phyloP scores from a whole-genome alignment of 371 early-diverging fungal genomes.

The Gilbertella persicaria region DNA sequence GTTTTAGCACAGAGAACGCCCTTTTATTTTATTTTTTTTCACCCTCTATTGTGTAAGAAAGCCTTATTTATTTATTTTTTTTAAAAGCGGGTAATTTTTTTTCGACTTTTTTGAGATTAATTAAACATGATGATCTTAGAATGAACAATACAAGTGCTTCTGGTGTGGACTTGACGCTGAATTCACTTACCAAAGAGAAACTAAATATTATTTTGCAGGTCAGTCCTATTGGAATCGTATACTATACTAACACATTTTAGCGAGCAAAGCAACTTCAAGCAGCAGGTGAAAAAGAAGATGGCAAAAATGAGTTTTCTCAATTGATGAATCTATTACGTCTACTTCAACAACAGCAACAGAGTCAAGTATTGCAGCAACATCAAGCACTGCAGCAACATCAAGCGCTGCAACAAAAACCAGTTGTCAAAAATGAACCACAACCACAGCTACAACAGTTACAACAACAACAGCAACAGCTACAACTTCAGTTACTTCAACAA shows the following conservation, averaged over 20 bases:
- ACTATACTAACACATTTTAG: conserved; percentile 4
- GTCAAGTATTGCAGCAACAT: conserved; percentile 7
- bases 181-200: conserved; percentile 39
- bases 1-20: too few species aligned
- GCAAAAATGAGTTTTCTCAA: conserved; percentile 67
- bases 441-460: conserved; percentile 63
- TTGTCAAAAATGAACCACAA: too few species aligned
- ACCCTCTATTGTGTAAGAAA: too few species aligned
- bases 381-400: conserved; percentile 30
- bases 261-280: conserved; percentile 51
- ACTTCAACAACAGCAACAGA: conserved; percentile 44
- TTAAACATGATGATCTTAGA: background rate
- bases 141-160: conserved; percentile 9
- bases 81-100: conserved; percentile 1
- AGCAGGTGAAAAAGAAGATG: conserved; percentile 72
- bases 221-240: background rate
- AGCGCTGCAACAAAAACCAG: conserved; percentile 47
- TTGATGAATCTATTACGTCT: conserved; percentile 65
- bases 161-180: conserved; percentile 24
- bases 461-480: conserved; percentile 25
- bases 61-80: too few species aligned
- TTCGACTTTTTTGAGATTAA: background rate
- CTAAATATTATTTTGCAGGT: conserved; percentile 39
- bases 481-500: conserved; percentile 41
- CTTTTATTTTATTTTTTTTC: too few species aligned